Evolutionary conservation across 805 yeast genomes (phyloP), one percentile per base, ranked within the genome.

Genomic region (Priceomyces haplophilus): DNA sequence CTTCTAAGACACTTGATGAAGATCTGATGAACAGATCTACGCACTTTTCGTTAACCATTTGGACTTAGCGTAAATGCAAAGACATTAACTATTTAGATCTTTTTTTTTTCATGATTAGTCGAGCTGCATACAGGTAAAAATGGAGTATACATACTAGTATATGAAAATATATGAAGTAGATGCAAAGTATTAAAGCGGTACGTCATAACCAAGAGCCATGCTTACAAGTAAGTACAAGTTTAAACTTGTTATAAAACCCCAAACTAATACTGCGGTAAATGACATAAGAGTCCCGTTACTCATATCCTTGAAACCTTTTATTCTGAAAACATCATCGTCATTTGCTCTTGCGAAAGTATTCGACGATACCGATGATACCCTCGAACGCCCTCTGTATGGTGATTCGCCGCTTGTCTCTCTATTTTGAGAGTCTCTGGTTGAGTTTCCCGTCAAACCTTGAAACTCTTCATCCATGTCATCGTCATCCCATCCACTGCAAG

Each of bases 231-330:
- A 69, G 66, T 84, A 88, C 45, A 83, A 65, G 55, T 88, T 88
- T 54, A 88, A 73, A 19, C 79, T 68, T 6, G 89, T 78, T 17
- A 88, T 85, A 18, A 81, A 72, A 0, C 76, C 76, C 88, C 95
- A 88, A 11, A 85, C 76, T 19, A 74, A 44, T 10, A 81, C 56
- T 2, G 93, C 87, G 1, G 69, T 37, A 34, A 72, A 58, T 3
- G 85, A 68, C 35, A 85, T 72, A 27, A 69, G 40, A 8, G 69
- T 69, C 13, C 87, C 78, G 58, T 85, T 86, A 54, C 90, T 83
- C 75, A 84, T 80, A 63, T 87, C 95, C 37, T 73, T 75, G 43
- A 62, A 70, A 16, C 68, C 72, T 42, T 51, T 58, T 37, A 62
- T 48, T 53, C 67, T 38, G 43, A 53, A 49, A 36, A 49, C 42